Percentiles rank a stretch among this genome's conserved stretches.
Conservation (phyloP, 805 yeast species). For the Myxozyma kluyveri region DNA sequence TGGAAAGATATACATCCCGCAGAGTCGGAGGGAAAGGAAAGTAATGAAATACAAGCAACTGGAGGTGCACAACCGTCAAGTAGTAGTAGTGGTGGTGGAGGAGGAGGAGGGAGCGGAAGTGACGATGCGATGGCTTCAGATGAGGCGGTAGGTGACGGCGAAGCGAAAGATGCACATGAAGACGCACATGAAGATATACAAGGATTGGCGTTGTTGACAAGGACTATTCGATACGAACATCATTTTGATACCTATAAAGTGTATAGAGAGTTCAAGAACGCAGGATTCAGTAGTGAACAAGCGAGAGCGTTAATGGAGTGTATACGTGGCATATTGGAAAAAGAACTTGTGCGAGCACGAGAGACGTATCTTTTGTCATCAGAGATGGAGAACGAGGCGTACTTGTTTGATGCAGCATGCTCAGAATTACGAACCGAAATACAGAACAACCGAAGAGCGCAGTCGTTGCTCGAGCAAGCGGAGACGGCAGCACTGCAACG, state of each 20-base stretch:
- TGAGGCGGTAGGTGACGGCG: neutral
- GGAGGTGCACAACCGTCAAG: too few species aligned
- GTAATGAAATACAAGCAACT: too few species aligned
- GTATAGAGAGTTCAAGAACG: conserved; percentile 49
- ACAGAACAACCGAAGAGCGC: conserved; percentile 65
- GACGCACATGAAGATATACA: too few species aligned
- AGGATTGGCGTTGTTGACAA: conserved; percentile 9
- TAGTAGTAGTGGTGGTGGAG: neutral
- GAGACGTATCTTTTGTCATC: conserved; percentile 45
- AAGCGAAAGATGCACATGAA: neutral
- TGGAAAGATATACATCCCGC: conserved; percentile 15
- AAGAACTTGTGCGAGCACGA: conserved; percentile 37
- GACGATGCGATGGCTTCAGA: neutral
- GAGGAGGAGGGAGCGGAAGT: neutral
- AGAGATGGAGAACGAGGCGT: conserved; percentile 83
- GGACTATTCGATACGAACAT: conserved; percentile 25
- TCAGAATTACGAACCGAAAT: conserved; percentile 81
- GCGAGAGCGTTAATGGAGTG: conserved; percentile 55
- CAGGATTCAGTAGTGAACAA: conserved; percentile 63
- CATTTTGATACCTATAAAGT: conserved; percentile 63
- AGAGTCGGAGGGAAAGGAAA: too few species aligned
- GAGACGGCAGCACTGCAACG: conserved; percentile 69
- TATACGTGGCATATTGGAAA: conserved; percentile 40
- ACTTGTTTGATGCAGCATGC: conserved; percentile 87
- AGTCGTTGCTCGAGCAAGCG: conserved; percentile 63